These are phyloP conservation scores for Gynandropsis gynandra DNA, from an alignment of 345 rosid species.

Conservation along the genomic window DNA sequence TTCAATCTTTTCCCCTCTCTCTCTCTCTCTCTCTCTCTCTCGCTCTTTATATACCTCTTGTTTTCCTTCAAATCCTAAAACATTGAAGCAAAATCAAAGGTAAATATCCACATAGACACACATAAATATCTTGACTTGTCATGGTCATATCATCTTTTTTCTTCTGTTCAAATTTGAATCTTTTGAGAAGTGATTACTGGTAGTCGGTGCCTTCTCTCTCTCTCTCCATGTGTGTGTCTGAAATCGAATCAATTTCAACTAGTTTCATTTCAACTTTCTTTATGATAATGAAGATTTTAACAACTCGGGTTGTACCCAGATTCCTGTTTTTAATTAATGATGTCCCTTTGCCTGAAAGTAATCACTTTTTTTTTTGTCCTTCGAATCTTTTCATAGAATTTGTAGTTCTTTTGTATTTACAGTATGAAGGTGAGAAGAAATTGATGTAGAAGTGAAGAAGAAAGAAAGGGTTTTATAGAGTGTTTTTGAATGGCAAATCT, in stretches of 20 bases:
- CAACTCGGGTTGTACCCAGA: too few relatives aligned
- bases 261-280: not conserved
- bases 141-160: constrained; percentile 29
- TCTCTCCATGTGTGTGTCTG: not conserved
- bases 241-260: not conserved
- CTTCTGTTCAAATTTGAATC: constrained; percentile 21
- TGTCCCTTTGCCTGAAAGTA: not conserved
- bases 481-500: constrained; percentile 57
- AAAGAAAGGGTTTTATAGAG: constrained; percentile 11
- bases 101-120: constrained; percentile 19
- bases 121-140: constrained; percentile 20
- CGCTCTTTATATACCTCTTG: too few relatives aligned
- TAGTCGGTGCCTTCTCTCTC: not conserved
- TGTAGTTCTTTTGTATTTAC: constrained; percentile 18
- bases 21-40: constrained; percentile 10
- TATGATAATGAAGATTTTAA: too few relatives aligned
- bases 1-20: constrained; percentile 31
- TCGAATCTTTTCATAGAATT: constrained; percentile 9
- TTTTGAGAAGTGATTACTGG: constrained; percentile 15
- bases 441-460: constrained; percentile 28
- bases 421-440: constrained; percentile 17
- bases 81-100: constrained; percentile 24
- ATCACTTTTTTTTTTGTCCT: constrained; percentile 8
- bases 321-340: not conserved
- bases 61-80: constrained; percentile 20